Evolutionary conservation across 2,329 filamentous ascomycete genomes (phyloP).

Genomic region (Neonectria hederae): DNA sequence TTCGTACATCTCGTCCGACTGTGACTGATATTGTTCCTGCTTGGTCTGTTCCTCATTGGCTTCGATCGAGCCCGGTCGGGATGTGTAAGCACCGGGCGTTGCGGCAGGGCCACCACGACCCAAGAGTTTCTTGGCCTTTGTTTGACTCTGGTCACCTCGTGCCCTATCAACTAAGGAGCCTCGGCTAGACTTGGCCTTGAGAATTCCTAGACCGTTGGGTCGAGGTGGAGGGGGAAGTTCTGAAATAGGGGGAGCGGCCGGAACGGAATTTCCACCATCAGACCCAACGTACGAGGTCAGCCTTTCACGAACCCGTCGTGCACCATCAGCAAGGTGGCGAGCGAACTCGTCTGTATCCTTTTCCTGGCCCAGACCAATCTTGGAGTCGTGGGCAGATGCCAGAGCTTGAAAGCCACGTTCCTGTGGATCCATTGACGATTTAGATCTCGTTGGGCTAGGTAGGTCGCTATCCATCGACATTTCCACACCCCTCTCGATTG

Average conservation of each 20-base stretch:
- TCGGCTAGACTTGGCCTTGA: slow-evolving; percentile 73
- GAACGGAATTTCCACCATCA: slow-evolving; percentile 55
- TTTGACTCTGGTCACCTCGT: slow-evolving; percentile 52
- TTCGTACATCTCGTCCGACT: slow-evolving; percentile 30
- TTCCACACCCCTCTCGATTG: slow-evolving; percentile 44
- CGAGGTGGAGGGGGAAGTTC: slow-evolving; percentile 55
- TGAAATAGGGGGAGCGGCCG: slow-evolving; percentile 42
- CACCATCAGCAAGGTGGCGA: slow-evolving; percentile 75
- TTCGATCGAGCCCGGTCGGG: slow-evolving; percentile 47
- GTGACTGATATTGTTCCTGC: slow-evolving; percentile 13
- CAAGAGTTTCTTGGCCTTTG: slow-evolving; percentile 70
- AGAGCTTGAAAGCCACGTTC: background rate
- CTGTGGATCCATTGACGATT: slow-evolving; percentile 32
- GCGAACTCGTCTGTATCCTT: slow-evolving; percentile 72
- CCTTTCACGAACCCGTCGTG: slow-evolving; percentile 76
- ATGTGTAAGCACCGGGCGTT: slow-evolving; percentile 53
- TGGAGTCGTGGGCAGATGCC: slow-evolving; percentile 26
- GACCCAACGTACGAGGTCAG: slow-evolving; percentile 74
- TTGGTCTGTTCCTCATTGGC: slow-evolving; percentile 17
- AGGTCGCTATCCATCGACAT: slow-evolving; percentile 40
- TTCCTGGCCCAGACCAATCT: slow-evolving; percentile 56
- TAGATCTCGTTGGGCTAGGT: slow-evolving; percentile 34
- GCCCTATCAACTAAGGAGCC: slow-evolving; percentile 68
- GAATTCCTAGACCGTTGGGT: slow-evolving; percentile 69
- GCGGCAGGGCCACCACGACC: slow-evolving; percentile 61